Base-by-base conservation (phyloP, 2,329 filamentous ascomycete genomes). In the Periconia digitata region DNA sequence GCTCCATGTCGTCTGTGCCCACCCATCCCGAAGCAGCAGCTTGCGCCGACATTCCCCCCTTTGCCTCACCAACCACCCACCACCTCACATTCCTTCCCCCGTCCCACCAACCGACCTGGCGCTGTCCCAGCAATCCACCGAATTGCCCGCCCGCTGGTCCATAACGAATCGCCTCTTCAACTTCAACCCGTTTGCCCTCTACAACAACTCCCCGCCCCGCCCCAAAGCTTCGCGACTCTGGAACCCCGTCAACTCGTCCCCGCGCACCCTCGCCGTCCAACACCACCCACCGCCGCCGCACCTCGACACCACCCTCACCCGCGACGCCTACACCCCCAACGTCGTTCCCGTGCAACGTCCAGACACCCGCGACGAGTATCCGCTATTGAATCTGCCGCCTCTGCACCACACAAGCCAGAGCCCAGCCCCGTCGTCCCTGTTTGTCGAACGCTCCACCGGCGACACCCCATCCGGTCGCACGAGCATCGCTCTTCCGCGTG, bases 351-450 rank as follows among this genome's bases (percentile, higher is more conserved):
- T 78, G 44, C 64, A 71, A 22, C 67, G 70, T 40, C 58, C 67
- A 8, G 50, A 50, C 49, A 64, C 70, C 46, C 72, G 76, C 50
- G 77, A 79, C 73, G 77, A 75, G 50, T 78, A 79, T 52, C 80
- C 82, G 23, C 73, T 85, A 38, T 72, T 85, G 50, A 80, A 78
- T 27, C 73, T 85, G 41, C 78, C 80, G 18, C 79, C 84, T 65
- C 79, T 77, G 55, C 77, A 79, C 56, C 77, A 76, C 53, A 83
- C 76, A 59, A 72, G 79, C 46, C 72, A 79, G 56, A 78, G 75
- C 53, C 74, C 61, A 44, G 58, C 60, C 41, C 51, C 66, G 20
- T 67, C 62, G 50, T 69, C 65, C 18, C 66, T 72, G 43, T 55
- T 64, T 16, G 70, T 72, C 46, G 63, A 72, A 53, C 65, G 67